Conservation (phyloP, 2,329 filamentous ascomycete genomes). For the Mycocentrospora acerina region DNA sequence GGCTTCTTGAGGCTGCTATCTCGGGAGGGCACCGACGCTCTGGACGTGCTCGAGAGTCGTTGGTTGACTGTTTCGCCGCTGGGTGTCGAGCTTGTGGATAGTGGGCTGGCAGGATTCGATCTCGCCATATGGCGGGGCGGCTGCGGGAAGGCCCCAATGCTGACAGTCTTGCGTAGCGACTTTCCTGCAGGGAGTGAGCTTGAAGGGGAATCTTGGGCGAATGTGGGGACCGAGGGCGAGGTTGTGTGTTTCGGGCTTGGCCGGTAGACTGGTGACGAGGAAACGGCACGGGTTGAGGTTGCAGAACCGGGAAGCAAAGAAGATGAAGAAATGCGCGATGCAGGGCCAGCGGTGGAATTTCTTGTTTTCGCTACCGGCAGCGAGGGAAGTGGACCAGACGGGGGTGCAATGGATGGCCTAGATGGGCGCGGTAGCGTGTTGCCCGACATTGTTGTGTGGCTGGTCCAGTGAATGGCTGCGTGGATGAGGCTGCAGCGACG, state of each 20-base stretch:
- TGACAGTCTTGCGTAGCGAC: slow-evolving; percentile 81
- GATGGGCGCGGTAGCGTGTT: slow-evolving; percentile 68
- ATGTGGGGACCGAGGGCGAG: slow-evolving; percentile 51
- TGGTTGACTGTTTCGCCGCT: slow-evolving; percentile 36
- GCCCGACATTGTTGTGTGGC: slow-evolving; percentile 44
- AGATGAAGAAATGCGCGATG: slow-evolving; percentile 22
- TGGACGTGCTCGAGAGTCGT: slow-evolving; percentile 30
- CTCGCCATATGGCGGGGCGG: slow-evolving; percentile 68
- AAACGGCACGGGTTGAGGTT: slow-evolving; percentile 29
- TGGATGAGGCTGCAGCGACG: not conserved
- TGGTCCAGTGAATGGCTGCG: not conserved
- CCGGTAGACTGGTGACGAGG: slow-evolving; percentile 34
- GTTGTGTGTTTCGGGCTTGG: slow-evolving; percentile 28
- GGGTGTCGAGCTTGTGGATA: slow-evolving; percentile 51
- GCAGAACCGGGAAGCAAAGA: slow-evolving; percentile 33
- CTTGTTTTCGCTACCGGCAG: slow-evolving; percentile 73
- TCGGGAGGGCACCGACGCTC: slow-evolving; percentile 30
- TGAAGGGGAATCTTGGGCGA: slow-evolving; percentile 45
- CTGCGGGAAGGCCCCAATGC: slow-evolving; percentile 91
- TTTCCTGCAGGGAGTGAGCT: slow-evolving; percentile 53
- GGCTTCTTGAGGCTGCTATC: slow-evolving; percentile 48
- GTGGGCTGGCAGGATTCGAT: slow-evolving; percentile 54
- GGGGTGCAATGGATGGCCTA: slow-evolving; percentile 63
- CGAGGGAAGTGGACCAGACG: slow-evolving; percentile 70
- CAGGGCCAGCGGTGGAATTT: slow-evolving; percentile 49